Base-by-base conservation (phyloP, 1,284 basidiomycete genomes). In the Blastosporella zonata region DNA sequence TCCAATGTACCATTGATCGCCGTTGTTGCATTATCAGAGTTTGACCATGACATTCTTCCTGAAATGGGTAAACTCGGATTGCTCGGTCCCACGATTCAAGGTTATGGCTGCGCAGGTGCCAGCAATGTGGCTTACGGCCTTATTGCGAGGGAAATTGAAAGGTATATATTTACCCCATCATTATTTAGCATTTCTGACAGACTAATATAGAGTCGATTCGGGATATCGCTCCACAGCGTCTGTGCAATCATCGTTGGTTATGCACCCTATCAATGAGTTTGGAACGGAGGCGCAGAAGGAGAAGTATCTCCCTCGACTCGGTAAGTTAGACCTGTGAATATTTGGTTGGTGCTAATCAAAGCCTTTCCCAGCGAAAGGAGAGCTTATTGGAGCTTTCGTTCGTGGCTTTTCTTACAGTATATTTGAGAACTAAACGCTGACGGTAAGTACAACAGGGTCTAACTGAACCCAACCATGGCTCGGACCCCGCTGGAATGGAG, bases 401-500 rank as follows among this genome's bases (percentile, higher is more conserved):
- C 51, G 87, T 75, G 13, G 10, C 25, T 42, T n/a, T 15, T 25
- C 18, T 29, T 10, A 31, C 13, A 5, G 23, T 47, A 15, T 38
- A 35, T 21, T 18, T 33, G 8, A 43, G 22, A 28, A 34, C 15
- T 6, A 23, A 10, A 34, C 28, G 25, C 25, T 44, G 48, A 53
- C 22, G 37, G n/a, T 48, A 36, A 34, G n/a, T n/a, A n/a, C n/a
- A 41, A 17, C 50, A 90, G 89, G 93, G 95, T 15, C 72, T 98
- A 29, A 98, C 95, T 1, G 96, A 98, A 70, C 93, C 96, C 0
- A 95, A 97, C 62, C 94, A 97, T 64, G 96, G 96, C 17, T 95
- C 92, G 1, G 94, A 97, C 62, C 94, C 94, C 15, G 84, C 85
- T 13, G 84, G 85, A 22, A 98, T 99, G 95, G 90, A 96, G 65